Base-by-base conservation (phyloP, 495 filamentous ascomycete genomes). In the Chlorociboria aeruginascens region DNA sequence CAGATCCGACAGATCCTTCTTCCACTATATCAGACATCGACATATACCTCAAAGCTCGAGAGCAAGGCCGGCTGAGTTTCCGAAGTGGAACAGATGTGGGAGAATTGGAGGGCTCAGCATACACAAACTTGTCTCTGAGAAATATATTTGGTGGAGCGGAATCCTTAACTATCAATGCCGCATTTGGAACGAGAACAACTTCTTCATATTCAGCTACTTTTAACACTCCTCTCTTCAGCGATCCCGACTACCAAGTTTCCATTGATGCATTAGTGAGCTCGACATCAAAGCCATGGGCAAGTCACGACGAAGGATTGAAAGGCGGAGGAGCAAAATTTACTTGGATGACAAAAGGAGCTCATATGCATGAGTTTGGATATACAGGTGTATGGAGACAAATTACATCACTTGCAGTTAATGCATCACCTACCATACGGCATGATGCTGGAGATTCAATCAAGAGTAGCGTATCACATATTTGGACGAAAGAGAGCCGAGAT, bases 101-200 rank as follows among this genome's bases (percentile, higher is more conserved):
- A 44, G 89, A 89, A 56, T 73, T 83, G 10, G 93, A 97, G 63
- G 93, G 89, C 12, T 89, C 85, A 3, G 90, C 90, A 1, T 95
- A 94, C 61, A 76, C 84, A 46, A 86, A 89, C 46, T 71, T 84
- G 29, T 71, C 85, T 10, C 78, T 84, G 63, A 82, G 93, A 40
- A 98, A 98, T 66, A 74, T 98, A 36, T 89, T 97, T 58, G 92
- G 92, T 34, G 93, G 93, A 25, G 89, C 92, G 12, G 92, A 98
- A 66, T 80, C 77, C n/a, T 63, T 97, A 46, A 70, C 69, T 4
- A 62, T 93, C 39, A 87, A 92, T 58, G 89, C 86, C 12, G 84
- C 86, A 1, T 64, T 89, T 28, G 92, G 92, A 25, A 95, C 89
- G 32, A 76, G 92, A 29, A 96, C 92, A 11, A 72, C 88, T 32